Base-by-base conservation (phyloP, 129 eudicot genomes). In the Deinandra increscens region DNA sequence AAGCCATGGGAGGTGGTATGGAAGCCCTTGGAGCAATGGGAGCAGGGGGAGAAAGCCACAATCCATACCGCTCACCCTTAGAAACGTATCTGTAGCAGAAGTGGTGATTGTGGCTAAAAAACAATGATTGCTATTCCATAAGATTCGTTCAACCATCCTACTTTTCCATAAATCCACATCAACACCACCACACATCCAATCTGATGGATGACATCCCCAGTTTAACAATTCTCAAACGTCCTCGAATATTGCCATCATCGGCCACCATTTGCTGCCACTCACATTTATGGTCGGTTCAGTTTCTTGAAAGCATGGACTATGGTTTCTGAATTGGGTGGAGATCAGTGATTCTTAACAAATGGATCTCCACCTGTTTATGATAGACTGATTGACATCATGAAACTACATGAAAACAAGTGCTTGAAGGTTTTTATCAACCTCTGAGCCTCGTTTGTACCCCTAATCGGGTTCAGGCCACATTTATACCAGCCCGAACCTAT, bases 231-330 rank as follows among this genome's bases (percentile, higher is more conserved):
- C 46, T 85, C 4, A 78, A 85, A 20, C 74, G 42, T 15, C 64
- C 67, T 36, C 63, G 65, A 13, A 69, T 77, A 63, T 77, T 71
- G 12, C 83, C 91, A 29, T 74, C 88, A 12, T 78, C 85, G 0
- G 67, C 62, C 66, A 62, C 80, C 50, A 45, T 78, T 60, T 78
- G 1, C 71, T 83, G 6, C 81, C 76, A 14, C 84, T 86, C 9
- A 71, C 81, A 10, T 84, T 80, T 55, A 78, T 75, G 38, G 92
- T 12, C 76, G 81, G 14, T 79, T 70, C 42, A 29, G 61, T 41
- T 86, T 83, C 63, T 18, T 83, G 55, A 80, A 75, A 31, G 71
- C 78, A 4, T 86, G 91, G 91, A 50, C 78, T 3, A 55, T 71
- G 26, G 75, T 78, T 17, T 56, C 66, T 7, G 18, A 38, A 60